Evolutionary conservation across 1,284 basidiomycete genomes (phyloP), one percentile per base, ranked within the genome.

Genomic region (Inonotus hispidus): DNA sequence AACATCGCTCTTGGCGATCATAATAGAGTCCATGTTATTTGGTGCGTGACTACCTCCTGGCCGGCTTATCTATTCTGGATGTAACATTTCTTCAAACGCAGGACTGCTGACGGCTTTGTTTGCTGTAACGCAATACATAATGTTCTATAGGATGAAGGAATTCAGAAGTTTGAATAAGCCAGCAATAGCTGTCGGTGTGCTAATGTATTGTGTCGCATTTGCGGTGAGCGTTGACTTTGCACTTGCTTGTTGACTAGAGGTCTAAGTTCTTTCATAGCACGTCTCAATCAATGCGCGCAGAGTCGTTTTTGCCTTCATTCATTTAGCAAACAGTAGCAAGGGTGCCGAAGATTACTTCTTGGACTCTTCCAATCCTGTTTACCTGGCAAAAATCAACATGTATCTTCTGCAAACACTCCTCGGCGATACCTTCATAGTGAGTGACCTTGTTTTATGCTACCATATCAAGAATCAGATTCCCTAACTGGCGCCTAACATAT

Each of bases 351-450:
- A 13, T 0, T 66, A 64, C 58, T 66, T 65, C 43, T 56, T 54
- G n/a, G 58, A 62, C 27, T 53, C 63, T 6, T 63, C 58, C 13
- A 45, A 64, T n/a, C 61, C 59, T 32, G 53, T 60, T 14, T 57
- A 63, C 29, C 49, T 66, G 6, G 58, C 65, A 46, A 58, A 63
- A 41, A 65, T 56, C 10, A 57, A 53, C 14, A 66, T 65, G 16
- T 66, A 64, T 46, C 58, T 58, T 4, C 29, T 58, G 16, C 65
- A 66, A 52, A 66, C 64, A 1, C 59, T 66, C 41, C 13, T 61
- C 14, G 63, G 63, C 6, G 60, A 64, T 52, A 55, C 43, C 0
- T 53, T 64, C 50, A 54, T 61, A 23, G 63, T 64, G 43, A 47
- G 63, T 61, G 16, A 37, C 16, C 6, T 35, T 29, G n/a, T 3